These are phyloP conservation scores for Trypanosoma cruzi DNA, from an alignment of 208 protist species.

Conservation along the genomic window DNA sequence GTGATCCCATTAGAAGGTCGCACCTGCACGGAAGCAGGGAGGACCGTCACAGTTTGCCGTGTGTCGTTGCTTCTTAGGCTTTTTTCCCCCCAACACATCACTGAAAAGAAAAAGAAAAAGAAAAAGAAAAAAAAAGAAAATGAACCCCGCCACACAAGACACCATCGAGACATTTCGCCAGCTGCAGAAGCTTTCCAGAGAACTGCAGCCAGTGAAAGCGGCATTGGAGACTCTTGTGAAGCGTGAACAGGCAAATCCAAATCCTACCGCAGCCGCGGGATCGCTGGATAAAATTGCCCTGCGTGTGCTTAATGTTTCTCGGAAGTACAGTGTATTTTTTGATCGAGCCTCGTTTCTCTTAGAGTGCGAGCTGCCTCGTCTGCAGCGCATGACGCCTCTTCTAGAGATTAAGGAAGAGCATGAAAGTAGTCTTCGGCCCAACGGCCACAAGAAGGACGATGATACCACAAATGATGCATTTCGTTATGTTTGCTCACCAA, in stretches of 20 bases:
- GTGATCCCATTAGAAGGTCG: not conserved
- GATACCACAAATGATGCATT: constrained; percentile 19
- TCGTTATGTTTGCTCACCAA: constrained; percentile 56
- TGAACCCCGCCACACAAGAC: constrained; percentile 49
- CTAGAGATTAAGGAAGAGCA: constrained; percentile 17
- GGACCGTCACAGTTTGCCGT: not conserved
- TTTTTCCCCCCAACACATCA: not conserved
- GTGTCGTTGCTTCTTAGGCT: not conserved
- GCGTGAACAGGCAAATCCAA: constrained; percentile 54
- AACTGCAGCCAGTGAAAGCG: constrained; percentile 76
- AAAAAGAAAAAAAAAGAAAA: constrained; percentile 17
- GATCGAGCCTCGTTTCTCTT: constrained; percentile 38
- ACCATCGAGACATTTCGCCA: constrained; percentile 63
- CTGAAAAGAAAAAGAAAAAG: constrained; percentile 1
- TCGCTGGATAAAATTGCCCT: constrained; percentile 74
- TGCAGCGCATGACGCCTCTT: constrained; percentile 51
- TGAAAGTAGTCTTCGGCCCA: not conserved
- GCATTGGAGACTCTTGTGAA: constrained; percentile 67
- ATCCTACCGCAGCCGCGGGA: constrained; percentile 45
- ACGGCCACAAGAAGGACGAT: not conserved
- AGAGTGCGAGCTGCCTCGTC: constrained; percentile 43
- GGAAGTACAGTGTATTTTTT: constrained; percentile 55
- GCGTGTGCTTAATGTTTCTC: constrained; percentile 50
- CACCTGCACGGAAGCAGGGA: not conserved
- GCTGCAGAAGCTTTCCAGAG: constrained; percentile 77